Evolutionary conservation across 352 stramenopile genomes (phyloP).

Genomic region (Sclerospora graminicola): DNA sequence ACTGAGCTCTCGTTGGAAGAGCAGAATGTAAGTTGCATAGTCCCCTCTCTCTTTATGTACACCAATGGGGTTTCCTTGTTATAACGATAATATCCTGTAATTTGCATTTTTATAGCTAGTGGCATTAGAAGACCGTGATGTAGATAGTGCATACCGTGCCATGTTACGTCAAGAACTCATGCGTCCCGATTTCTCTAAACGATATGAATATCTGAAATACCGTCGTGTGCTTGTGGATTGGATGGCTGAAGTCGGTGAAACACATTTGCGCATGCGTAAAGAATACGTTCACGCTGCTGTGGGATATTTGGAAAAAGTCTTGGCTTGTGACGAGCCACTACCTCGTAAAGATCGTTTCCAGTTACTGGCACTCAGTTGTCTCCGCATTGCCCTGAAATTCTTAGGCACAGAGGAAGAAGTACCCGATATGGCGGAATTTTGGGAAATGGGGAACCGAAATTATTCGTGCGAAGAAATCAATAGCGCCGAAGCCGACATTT

Average conservation of each 20-base stretch:
- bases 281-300: constrained; percentile 70
- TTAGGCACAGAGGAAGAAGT: constrained; percentile 71
- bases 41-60: not conserved
- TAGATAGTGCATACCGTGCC: constrained; percentile 53
- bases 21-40: constrained; percentile 19
- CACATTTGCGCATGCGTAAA: constrained; percentile 74
- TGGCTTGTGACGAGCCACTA: constrained; percentile 29
- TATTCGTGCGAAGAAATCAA: constrained; percentile 82
- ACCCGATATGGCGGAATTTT: constrained; percentile 72
- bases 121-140: constrained; percentile 64
- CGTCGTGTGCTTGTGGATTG: constrained; percentile 75
- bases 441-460: constrained; percentile 76
- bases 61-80: not conserved
- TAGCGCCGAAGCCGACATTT: constrained; percentile 47
- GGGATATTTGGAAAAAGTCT: constrained; percentile 69
- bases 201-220: constrained; percentile 81
- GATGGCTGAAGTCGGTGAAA: constrained; percentile 78
- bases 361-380: constrained; percentile 67
- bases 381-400: constrained; percentile 77
- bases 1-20: constrained; percentile 27
- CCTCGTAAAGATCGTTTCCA: constrained; percentile 74
- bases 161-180: constrained; percentile 70
- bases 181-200: constrained; percentile 55
- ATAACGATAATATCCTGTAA: not conserved
- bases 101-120: constrained; percentile 30